Evolutionary conservation across 208 protist genomes (phyloP).

Genomic region (Trypanosoma caninum): DNA sequence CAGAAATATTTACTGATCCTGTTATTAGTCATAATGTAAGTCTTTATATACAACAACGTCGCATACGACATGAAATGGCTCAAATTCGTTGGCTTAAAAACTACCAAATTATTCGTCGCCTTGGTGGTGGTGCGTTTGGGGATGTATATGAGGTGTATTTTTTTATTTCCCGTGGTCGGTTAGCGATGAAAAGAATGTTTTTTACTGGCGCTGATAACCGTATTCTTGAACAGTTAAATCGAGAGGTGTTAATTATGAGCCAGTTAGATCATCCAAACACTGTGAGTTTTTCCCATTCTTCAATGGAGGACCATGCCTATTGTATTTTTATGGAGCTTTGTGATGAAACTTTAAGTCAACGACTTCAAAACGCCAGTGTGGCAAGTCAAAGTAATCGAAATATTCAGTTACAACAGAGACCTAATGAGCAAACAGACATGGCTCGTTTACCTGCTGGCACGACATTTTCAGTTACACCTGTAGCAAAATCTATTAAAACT

Average conservation of each 20-base stretch:
- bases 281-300: conserved; percentile 68
- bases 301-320: conserved; percentile 57
- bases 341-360: conserved; percentile 43
- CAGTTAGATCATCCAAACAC: conserved; percentile 73
- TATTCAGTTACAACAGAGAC: background rate
- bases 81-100: conserved; percentile 36
- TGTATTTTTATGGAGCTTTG: conserved; percentile 86
- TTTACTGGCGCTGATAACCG: conserved; percentile 49
- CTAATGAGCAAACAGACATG: conserved; percentile 1
- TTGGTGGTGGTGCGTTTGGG: conserved; percentile 70
- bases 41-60: conserved; percentile 33
- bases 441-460: background rate
- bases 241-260: conserved; percentile 76
- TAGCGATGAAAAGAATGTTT: conserved; percentile 84
- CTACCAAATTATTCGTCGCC: conserved; percentile 57
- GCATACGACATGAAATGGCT: conserved; percentile 48
- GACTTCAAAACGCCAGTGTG: conserved; percentile 11
- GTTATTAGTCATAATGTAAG: conserved; percentile 13
- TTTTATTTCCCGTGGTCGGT: conserved; percentile 54
- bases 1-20: conserved; percentile 17
- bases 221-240: conserved; percentile 58
- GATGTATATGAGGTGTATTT: conserved; percentile 79
- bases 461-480: background rate
- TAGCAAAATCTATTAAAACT: background rate
- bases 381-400: background rate